Percentiles rank a stretch among this genome's conserved stretches.
Conservation (phyloP, 129 eudicot species). For the Chrysanthemum lavandulifolium region DNA sequence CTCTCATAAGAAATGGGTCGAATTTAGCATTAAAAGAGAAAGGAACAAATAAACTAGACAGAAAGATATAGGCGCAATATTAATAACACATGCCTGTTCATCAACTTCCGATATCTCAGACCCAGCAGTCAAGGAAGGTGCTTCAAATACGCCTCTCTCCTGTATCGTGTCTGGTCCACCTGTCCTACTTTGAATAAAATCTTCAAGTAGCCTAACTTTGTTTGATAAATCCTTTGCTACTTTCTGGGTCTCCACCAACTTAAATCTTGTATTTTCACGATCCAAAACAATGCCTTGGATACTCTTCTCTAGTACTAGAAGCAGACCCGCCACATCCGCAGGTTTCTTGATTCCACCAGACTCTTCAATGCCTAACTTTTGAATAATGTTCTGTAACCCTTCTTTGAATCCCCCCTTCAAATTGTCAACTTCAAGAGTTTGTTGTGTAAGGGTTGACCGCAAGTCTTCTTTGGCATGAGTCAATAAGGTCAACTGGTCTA, state of each 20-base stretch:
- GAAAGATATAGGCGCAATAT: constrained; percentile 12
- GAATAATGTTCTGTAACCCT: constrained; percentile 57
- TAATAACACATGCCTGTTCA: constrained; percentile 56
- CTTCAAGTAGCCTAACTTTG: constrained; percentile 76
- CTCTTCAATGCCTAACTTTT: constrained; percentile 59
- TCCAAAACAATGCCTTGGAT: constrained; percentile 52
- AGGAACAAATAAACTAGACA: neutral
- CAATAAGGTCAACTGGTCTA: constrained; percentile 44
- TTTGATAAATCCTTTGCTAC: constrained; percentile 57
- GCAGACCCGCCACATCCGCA: constrained; percentile 38
- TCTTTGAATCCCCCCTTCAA: constrained; percentile 57
- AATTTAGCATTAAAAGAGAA: constrained; percentile 7
- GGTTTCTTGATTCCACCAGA: constrained; percentile 40
- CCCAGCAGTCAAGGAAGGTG: constrained; percentile 51
- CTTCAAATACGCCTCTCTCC: constrained; percentile 50
- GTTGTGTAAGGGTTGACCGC: constrained; percentile 45
- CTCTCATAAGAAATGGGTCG: neutral
- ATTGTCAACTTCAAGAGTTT: constrained; percentile 55
- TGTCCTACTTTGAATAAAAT: constrained; percentile 39
- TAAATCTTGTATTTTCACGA: constrained; percentile 52
- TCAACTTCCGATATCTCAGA: constrained; percentile 91
- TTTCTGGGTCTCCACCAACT: constrained; percentile 58
- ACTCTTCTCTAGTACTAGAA: constrained; percentile 61
- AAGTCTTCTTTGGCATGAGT: constrained; percentile 58
- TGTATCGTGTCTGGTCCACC: constrained; percentile 45